phyloP scores from a whole-genome alignment of 352 stramenopile species.

The Hyaloperonospora brassicae region DNA sequence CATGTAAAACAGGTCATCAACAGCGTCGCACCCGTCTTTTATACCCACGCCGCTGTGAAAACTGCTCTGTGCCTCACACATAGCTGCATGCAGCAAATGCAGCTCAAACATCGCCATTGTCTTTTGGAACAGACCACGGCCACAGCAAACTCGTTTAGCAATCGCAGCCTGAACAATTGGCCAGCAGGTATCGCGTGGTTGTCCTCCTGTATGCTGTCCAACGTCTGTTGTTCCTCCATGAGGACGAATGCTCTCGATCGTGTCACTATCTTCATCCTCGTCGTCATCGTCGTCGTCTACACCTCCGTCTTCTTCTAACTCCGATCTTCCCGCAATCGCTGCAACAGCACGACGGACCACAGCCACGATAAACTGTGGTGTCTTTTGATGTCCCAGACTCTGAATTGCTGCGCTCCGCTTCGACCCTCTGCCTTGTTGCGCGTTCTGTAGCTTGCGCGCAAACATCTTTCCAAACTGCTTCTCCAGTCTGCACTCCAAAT shows the following conservation, averaged over 20 bases:
- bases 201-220: no score
- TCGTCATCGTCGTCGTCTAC: constrained; percentile 16
- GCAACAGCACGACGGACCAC: no score
- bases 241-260: no score
- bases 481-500: constrained; percentile 13
- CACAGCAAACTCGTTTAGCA: no score
- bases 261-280: no score
- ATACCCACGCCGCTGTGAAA: not conserved
- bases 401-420: constrained; percentile 29
- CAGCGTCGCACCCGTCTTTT: no score
- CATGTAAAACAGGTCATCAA: constrained; percentile 30
- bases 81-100: constrained; percentile 9
- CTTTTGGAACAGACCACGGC: no score
- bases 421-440: constrained; percentile 16
- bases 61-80: constrained; percentile 1
- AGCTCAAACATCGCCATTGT: no score
- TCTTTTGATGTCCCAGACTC: constrained; percentile 41
- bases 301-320: constrained; percentile 28
- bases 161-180: no score
- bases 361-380: no score
- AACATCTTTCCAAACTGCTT: constrained; percentile 13
- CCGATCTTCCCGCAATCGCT: not conserved
- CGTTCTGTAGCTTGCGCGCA: constrained; percentile 16
- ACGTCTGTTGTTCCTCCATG: no score
- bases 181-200: no score